Percentiles rank a stretch among this genome's conserved stretches.
Conservation (phyloP, 192 early-diverging fungal genomes). For the Backusella circina region DNA sequence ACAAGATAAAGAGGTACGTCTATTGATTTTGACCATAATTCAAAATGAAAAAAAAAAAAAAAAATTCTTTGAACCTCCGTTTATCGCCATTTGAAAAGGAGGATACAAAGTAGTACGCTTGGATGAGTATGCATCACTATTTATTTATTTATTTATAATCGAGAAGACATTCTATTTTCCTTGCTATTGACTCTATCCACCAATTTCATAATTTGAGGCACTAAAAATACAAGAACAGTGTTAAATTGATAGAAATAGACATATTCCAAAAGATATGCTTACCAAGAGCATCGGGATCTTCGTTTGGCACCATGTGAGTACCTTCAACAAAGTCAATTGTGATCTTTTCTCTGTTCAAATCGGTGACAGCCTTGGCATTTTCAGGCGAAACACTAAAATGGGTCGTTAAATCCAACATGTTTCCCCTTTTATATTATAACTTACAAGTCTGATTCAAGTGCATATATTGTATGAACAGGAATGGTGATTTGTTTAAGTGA, state of each 20-base stretch:
- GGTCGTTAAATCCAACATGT: not conserved
- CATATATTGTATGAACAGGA: slow-evolving; percentile 39
- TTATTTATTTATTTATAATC: not conserved
- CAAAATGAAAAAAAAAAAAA: not conserved
- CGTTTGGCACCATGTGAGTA: slow-evolving; percentile 39
- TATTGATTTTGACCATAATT: not conserved
- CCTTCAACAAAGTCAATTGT: slow-evolving; percentile 26
- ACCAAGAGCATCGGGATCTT: slow-evolving; percentile 39
- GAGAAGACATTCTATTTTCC: not conserved
- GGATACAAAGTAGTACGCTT: not conserved
- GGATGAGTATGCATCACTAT: not conserved
- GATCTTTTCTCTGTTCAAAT: slow-evolving; percentile 5
- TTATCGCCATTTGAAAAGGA: not conserved
- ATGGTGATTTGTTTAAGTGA: slow-evolving; percentile 26
- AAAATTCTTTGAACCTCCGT: not conserved
- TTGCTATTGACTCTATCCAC: not conserved
- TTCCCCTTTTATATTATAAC: not conserved
- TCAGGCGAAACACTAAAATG: not conserved
- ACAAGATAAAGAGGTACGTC: not conserved
- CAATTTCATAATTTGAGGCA: slow-evolving; percentile 11
- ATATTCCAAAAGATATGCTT: not conserved
- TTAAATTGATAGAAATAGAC: too few species aligned
- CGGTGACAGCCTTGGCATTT: slow-evolving; percentile 5
- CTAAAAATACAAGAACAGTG: not conserved
- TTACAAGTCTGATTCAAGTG: slow-evolving; percentile 38